These are phyloP conservation scores for Telfairia occidentalis DNA, from an alignment of 331 rosid species.

Conservation along the genomic window DNA sequence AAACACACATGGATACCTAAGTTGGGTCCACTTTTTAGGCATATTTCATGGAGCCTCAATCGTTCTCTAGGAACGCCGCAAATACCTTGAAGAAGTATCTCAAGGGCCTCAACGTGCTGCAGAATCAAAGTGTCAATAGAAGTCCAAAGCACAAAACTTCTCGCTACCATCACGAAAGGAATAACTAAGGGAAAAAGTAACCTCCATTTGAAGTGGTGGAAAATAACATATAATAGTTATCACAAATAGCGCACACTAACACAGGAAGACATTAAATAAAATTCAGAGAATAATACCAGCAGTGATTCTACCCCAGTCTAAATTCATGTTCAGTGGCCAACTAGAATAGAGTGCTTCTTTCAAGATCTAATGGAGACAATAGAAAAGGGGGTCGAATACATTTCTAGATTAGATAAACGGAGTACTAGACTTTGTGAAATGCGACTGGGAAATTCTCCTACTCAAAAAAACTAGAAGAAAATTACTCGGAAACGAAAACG, in stretches of 20 bases:
- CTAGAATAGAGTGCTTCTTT: background rate
- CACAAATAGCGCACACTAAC: background rate
- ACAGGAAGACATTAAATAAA: background rate
- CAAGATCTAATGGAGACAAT: background rate
- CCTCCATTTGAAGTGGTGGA: background rate
- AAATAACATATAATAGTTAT: background rate
- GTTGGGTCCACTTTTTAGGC: constrained; percentile 74
- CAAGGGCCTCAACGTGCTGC: constrained; percentile 97
- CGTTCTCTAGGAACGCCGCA: constrained; percentile 82
- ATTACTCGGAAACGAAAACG: background rate
- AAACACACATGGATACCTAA: constrained; percentile 36
- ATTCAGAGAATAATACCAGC: background rate
- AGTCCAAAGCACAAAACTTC: constrained; percentile 12
- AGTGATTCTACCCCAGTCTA: background rate
- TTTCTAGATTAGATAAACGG: background rate
- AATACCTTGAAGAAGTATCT: constrained; percentile 91
- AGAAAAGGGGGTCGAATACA: background rate
- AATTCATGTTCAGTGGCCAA: background rate
- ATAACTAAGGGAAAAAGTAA: background rate
- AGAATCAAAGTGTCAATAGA: background rate
- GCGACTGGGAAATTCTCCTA: background rate
- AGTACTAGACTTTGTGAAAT: background rate
- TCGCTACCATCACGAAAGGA: background rate
- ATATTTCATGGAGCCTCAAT: constrained; percentile 72
- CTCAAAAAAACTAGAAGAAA: background rate